A percentile compares a stretch with the other conserved stretches of the same genome.
These are phyloP conservation scores for Fraxinus nigra DNA, from an alignment of 305 asterid genomes.

Conservation along the genomic window DNA sequence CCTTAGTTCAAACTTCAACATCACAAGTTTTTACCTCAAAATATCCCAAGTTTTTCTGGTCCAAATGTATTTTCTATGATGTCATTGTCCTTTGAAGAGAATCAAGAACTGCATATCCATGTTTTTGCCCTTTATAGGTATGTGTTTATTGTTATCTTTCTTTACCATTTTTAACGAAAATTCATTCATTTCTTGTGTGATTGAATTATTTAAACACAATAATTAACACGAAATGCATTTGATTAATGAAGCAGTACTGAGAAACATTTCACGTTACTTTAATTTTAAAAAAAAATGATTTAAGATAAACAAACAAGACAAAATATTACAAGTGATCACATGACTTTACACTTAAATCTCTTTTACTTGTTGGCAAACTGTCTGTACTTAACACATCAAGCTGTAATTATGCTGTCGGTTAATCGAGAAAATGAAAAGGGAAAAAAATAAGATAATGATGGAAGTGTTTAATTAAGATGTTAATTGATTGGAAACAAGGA, in stretches of 20 bases:
- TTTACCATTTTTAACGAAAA: neutral
- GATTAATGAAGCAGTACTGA: neutral
- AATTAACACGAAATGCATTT: neutral
- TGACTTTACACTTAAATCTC: constrained; percentile 12
- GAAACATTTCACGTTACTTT: neutral
- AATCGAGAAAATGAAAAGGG: constrained; percentile 14
- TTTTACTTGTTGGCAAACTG: constrained; percentile 32
- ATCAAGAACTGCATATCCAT: constrained; percentile 14
- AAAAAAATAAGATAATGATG: constrained; percentile 18
- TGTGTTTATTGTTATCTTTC: neutral
- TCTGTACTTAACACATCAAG: constrained; percentile 35
- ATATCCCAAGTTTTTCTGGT: constrained; percentile 6
- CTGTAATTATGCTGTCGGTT: constrained; percentile 53
- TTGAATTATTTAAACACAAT: neutral
- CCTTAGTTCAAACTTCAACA: neutral
- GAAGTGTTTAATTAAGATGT: constrained; percentile 18
- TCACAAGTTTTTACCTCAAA: neutral
- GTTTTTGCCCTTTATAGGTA: neutral
- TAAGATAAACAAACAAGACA: constrained; percentile 12
- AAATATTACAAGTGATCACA: constrained; percentile 16
- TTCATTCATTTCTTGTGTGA: neutral
- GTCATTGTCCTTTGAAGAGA: constrained; percentile 18
- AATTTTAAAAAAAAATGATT: neutral
- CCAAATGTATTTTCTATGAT: constrained; percentile 12
- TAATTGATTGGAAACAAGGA: constrained; percentile 39